Percentiles rank a stretch among this genome's conserved stretches.
Conservation (phyloP, 176 grass and related monocot species). For the Pharus latifolius region DNA sequence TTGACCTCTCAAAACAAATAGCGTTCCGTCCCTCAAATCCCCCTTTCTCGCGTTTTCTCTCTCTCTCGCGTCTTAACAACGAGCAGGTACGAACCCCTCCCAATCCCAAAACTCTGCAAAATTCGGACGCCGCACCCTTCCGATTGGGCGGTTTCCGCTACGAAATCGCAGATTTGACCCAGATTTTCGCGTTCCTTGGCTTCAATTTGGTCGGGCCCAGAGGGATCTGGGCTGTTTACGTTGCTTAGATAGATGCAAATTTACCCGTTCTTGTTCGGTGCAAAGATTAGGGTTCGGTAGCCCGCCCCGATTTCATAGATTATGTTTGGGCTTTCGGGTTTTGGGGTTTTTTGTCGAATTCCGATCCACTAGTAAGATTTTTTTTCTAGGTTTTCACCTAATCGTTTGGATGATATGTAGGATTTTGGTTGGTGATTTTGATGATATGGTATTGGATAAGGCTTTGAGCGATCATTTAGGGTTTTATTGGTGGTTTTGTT, state of each 20-base stretch:
- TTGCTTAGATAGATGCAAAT: neutral
- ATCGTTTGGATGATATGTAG: neutral
- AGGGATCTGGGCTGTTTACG: neutral
- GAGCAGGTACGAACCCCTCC: too few relatives aligned
- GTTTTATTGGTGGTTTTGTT: neutral
- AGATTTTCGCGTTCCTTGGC: neutral
- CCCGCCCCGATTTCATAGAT: too few relatives aligned
- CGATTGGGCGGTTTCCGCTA: neutral
- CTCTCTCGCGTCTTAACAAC: too few relatives aligned
- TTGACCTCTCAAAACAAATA: too few relatives aligned
- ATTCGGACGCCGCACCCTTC: too few relatives aligned
- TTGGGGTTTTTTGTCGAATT: neutral
- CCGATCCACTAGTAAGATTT: neutral
- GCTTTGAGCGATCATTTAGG: neutral
- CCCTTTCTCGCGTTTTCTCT: too few relatives aligned
- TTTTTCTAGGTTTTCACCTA: too few relatives aligned
- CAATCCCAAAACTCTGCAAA: too few relatives aligned
- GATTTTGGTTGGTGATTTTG: too few relatives aligned
- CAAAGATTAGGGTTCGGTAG: too few relatives aligned
- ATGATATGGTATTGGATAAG: neutral
- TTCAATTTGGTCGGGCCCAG: neutral
- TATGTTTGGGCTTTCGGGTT: neutral
- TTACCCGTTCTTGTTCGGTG: too few relatives aligned
- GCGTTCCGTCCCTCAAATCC: too few relatives aligned
- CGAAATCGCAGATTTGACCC: neutral